These are phyloP conservation scores for Candida pini DNA, from an alignment of 805 yeast genomes.

Conservation along the genomic window DNA sequence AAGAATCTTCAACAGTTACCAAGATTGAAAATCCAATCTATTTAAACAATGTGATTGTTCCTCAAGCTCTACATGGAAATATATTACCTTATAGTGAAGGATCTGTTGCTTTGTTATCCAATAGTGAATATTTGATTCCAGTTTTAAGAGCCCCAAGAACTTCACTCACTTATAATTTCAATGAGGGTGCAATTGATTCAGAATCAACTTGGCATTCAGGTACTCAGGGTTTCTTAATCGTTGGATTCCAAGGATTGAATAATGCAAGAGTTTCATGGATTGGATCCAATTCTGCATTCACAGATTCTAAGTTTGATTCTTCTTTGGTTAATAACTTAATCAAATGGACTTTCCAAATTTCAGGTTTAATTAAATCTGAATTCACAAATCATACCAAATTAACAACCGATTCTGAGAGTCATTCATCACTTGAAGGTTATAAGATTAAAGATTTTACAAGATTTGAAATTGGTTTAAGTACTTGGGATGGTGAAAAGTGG, in stretches of 20 bases:
- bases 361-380: slow-evolving; percentile 53
- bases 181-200: slow-evolving; percentile 30
- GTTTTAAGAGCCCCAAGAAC: slow-evolving; percentile 60
- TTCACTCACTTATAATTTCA: slow-evolving; percentile 49
- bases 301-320: slow-evolving; percentile 30
- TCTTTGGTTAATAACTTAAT: slow-evolving; percentile 40
- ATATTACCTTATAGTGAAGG: slow-evolving; percentile 34
- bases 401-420: slow-evolving; percentile 34
- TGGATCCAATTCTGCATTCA: slow-evolving; percentile 60
- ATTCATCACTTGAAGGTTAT: slow-evolving; percentile 42
- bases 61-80: slow-evolving; percentile 7
- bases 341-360: slow-evolving; percentile 72
- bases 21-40: slow-evolving; percentile 22
- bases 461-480: slow-evolving; percentile 47
- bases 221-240: slow-evolving; percentile 68
- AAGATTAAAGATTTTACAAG: slow-evolving; percentile 68
- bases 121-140: slow-evolving; percentile 67
- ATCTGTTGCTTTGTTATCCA: slow-evolving; percentile 63
- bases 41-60: slow-evolving; percentile 25
- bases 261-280: slow-evolving; percentile 79
- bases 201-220: slow-evolving; percentile 73
- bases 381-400: slow-evolving; percentile 50
- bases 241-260: slow-evolving; percentile 71
- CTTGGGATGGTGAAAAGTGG: slow-evolving; percentile 54
- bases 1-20: slow-evolving; percentile 16